Base-by-base conservation (phyloP, 805 yeast genomes). In the Jamesozyma spencerorum region DNA sequence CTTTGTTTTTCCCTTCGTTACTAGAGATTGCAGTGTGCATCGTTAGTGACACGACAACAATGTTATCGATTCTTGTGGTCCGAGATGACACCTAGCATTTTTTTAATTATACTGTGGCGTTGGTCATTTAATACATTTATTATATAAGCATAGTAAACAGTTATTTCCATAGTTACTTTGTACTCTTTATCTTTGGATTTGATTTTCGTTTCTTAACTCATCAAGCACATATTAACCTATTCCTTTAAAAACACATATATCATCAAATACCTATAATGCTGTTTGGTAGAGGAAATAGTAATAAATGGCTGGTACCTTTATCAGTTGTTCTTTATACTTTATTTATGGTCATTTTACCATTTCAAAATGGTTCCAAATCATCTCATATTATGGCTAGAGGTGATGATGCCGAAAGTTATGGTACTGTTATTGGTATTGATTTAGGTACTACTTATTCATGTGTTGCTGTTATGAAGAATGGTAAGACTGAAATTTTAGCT, bases 371-470 rank as follows among this genome's bases (percentile, higher is more conserved):
- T 27, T 50, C 50, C 41, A 48, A 50, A 48, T 57, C 57, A 32
- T 50, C 59, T 42, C 49, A 52, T 33, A 49, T 57, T 39, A 37
- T 65, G 31, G 59, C 61, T 20, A 63, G 64, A 42, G 65, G 62
- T n/a, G 65, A 53, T 20, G 69, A 65, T 15, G 60, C 61, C 4
- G 76, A 73, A 34, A 66, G 60, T 47, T 76, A 76, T 46, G 81
- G 81, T 44, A 75, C 73, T 44, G 69, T 69, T 50, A 68, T 64
- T 68, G 66, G 95, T 69, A 86, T 86, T 68, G 95, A 86, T 75
- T 81, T 87, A 72, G 96, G 97, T 63, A 88, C 97, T 49, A 88
- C 97, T 5, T 88, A 88, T 76, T 88, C 96, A 11, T 88, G 97
- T 78, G 97, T 90, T 47, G 97, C 95, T 58, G 86, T 76, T 66